These are phyloP conservation scores for Pythium folliculosum DNA, from an alignment of 352 stramenopile genomes.

Conservation along the genomic window DNA sequence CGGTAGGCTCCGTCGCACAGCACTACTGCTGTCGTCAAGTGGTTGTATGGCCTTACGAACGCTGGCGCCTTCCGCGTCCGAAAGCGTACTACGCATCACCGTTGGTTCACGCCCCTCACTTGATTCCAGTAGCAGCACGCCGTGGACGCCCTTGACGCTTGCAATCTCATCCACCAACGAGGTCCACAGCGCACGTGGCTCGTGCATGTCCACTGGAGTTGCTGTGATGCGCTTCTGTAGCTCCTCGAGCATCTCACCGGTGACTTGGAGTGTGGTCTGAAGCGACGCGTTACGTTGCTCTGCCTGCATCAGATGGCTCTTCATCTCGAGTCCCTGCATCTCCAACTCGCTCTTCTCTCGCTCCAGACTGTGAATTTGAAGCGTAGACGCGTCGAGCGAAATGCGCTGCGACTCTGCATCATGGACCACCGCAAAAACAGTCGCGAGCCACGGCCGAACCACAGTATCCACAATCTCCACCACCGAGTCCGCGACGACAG, in stretches of 20 bases:
- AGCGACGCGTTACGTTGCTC: slow-evolving; percentile 7
- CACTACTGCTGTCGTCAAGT: background rate
- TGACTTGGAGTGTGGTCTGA: background rate
- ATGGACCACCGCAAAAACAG: background rate
- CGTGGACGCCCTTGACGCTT: slow-evolving; percentile 1
- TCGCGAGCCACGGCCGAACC: slow-evolving; percentile 11
- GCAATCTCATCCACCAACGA: background rate
- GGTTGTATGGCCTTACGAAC: background rate
- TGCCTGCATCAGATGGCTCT: background rate
- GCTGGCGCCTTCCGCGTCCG: slow-evolving; percentile 9
- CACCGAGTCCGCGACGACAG: background rate
- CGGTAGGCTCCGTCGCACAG: slow-evolving; percentile 2
- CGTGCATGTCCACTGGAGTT: background rate
- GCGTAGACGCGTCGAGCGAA: background rate
- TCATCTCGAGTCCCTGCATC: slow-evolving; percentile 11
- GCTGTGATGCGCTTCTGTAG: background rate
- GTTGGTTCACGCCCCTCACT: background rate
- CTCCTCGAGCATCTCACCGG: background rate
- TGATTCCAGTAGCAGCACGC: slow-evolving; percentile 2
- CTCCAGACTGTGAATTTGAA: background rate
- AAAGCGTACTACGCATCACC: slow-evolving; percentile 7
- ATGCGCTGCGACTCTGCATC: background rate
- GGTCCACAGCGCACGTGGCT: slow-evolving; percentile 1
- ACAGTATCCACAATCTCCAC: slow-evolving; percentile 12
- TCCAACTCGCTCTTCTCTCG: slow-evolving; percentile 9